These are phyloP conservation scores for Teratosphaeria nubilosa DNA, from an alignment of 2,329 filamentous ascomycete genomes.

Conservation along the genomic window DNA sequence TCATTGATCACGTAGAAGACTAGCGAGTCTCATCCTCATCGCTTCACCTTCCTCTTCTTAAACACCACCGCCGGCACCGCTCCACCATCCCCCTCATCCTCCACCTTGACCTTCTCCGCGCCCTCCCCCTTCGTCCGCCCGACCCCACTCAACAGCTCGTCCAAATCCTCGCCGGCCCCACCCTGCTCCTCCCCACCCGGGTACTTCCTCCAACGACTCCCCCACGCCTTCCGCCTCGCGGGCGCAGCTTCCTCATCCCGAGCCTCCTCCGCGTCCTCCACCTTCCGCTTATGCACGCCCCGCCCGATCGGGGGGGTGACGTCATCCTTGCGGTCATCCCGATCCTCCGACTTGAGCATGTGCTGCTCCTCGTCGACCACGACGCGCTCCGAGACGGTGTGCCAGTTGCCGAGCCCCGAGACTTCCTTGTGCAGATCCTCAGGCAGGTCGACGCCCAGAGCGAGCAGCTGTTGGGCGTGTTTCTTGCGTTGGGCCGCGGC, in stretches of 20 bases:
- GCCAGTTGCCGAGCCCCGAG: constrained; percentile 85
- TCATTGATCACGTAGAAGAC: too few species aligned
- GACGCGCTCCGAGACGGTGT: constrained; percentile 48
- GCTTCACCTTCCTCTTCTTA: constrained; percentile 60
- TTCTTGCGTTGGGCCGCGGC: constrained; percentile 61
- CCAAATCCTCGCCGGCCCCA: constrained; percentile 46
- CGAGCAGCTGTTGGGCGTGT: constrained; percentile 79
- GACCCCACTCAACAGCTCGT: constrained; percentile 42
- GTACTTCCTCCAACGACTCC: constrained; percentile 35
- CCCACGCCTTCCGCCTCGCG: constrained; percentile 31
- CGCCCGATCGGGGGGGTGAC: constrained; percentile 39
- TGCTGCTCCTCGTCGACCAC: constrained; percentile 21
- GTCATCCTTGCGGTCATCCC: constrained; percentile 28
- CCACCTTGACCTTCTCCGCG: constrained; percentile 1
- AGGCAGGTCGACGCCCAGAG: constrained; percentile 77
- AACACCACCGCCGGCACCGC: constrained; percentile 51
- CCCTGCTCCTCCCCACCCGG: constrained; percentile 34
- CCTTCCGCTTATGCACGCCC: constrained; percentile 48
- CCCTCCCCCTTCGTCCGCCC: constrained; percentile 18
- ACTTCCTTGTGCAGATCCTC: constrained; percentile 67
- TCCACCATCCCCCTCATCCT: constrained; percentile 16
- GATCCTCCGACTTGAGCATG: constrained; percentile 35
- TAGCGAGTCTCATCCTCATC: constrained; percentile 17
- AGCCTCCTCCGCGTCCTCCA: constrained; percentile 54
- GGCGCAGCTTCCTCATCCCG: constrained; percentile 41